Conservation (phyloP, 768 basidiomycete genomes). For the Coprinopsis marcescibilis region DNA sequence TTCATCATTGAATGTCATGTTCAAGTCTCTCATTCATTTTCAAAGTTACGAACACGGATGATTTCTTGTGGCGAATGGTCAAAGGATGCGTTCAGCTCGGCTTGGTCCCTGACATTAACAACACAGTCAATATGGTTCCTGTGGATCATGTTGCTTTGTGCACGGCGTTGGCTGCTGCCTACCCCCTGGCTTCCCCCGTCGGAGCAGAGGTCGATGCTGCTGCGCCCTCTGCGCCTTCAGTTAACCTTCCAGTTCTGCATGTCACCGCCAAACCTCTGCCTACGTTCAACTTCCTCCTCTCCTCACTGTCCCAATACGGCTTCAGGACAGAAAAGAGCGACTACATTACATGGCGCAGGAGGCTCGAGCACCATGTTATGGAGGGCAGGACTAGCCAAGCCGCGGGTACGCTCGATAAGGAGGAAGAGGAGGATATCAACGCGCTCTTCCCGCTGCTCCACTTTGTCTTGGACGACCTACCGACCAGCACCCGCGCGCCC, state of each 20-base stretch:
- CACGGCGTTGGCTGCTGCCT: conserved; percentile 65
- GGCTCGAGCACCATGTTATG: conserved; percentile 93
- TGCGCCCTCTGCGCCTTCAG: background rate
- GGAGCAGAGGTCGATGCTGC: background rate
- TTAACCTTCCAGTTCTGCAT: conserved; percentile 58
- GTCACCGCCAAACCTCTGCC: conserved; percentile 82
- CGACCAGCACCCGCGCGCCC: conserved; percentile 92
- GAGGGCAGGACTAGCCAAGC: conserved; percentile 41
- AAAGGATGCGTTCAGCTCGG: conserved; percentile 99
- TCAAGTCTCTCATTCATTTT: no score
- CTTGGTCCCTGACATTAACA: conserved; percentile 94
- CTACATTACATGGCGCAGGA: conserved; percentile 87
- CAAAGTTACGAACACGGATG: conserved; percentile 99
- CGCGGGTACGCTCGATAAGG: background rate
- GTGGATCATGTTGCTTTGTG: conserved; percentile 93
- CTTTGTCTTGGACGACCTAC: conserved; percentile 95
- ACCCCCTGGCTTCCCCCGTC: conserved; percentile 41
- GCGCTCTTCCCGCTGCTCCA: conserved; percentile 96
- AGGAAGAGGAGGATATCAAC: conserved; percentile 72
- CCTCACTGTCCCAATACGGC: conserved; percentile 70
- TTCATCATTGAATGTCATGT: no score
- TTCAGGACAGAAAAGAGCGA: conserved; percentile 75
- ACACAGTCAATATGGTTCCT: conserved; percentile 96
- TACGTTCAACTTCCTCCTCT: conserved; percentile 84
- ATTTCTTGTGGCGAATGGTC: conserved; percentile 97